phyloP scores from a whole-genome alignment of 371 early-diverging fungal genomes.

The Mucor indicus region DNA sequence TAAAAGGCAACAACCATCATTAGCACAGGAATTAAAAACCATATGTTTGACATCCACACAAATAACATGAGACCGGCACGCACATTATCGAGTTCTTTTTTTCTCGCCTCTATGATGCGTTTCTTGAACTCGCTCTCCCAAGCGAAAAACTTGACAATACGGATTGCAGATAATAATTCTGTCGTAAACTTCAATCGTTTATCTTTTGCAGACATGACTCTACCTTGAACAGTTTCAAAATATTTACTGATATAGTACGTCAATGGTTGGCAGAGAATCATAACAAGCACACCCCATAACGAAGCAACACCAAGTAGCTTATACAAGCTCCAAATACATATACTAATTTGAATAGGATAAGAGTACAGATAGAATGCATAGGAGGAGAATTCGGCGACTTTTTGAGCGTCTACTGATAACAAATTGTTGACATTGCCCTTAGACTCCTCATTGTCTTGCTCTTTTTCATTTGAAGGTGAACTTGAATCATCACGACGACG shows the following conservation, averaged over 20 bases:
- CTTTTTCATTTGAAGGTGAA: background rate
- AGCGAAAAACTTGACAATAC: constrained; percentile 81
- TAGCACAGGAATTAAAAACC: constrained; percentile 35
- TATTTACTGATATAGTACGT: constrained; percentile 50
- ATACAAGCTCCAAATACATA: constrained; percentile 63
- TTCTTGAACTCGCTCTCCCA: constrained; percentile 74
- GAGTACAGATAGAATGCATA: constrained; percentile 60
- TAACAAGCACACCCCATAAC: constrained; percentile 61
- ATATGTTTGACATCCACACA: constrained; percentile 44
- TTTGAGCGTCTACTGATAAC: constrained; percentile 59
- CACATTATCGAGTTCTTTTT: constrained; percentile 47
- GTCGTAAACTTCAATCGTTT: constrained; percentile 63
- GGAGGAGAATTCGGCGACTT: constrained; percentile 48
- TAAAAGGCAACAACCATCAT: constrained; percentile 51
- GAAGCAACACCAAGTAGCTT: constrained; percentile 63
- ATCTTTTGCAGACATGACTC: constrained; percentile 61
- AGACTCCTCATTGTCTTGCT: background rate
- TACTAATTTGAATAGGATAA: constrained; percentile 53
- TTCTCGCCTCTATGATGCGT: constrained; percentile 48
- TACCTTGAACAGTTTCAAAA: constrained; percentile 47
- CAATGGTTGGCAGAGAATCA: constrained; percentile 59
- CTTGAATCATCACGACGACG: constrained; percentile 51
- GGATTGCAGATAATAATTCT: constrained; percentile 71
- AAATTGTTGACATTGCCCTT: constrained; percentile 48
- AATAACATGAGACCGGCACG: constrained; percentile 40